Conservation (phyloP, 306 rosid species). For the Quercus agrifolia region DNA sequence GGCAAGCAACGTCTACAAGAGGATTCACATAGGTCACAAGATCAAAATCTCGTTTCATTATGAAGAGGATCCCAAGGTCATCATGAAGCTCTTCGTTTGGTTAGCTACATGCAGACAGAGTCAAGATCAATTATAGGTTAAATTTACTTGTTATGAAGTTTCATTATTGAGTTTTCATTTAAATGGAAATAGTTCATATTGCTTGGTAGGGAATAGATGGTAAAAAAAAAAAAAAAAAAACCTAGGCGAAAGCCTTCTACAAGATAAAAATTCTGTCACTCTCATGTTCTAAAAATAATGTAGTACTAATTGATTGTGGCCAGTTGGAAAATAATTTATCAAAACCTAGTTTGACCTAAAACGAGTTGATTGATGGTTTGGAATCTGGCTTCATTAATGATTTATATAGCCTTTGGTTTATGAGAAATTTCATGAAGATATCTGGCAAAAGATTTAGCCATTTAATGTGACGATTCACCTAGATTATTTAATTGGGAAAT, state of each 20-base stretch:
- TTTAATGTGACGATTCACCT: constrained; percentile 5
- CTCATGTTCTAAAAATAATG: background rate
- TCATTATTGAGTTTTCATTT: constrained; percentile 6
- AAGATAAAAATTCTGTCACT: background rate
- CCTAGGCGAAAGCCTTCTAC: background rate
- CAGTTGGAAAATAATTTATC: background rate
- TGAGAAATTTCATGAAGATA: constrained; percentile 12
- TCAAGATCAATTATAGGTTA: constrained; percentile 2
- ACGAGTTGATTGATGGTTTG: background rate
- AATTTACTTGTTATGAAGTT: constrained; percentile 4
- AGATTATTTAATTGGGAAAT: background rate
- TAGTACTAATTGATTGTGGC: background rate
- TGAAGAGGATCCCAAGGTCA: constrained; percentile 19
- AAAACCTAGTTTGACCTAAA: too few species aligned
- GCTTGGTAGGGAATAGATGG: background rate
- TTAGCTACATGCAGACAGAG: background rate
- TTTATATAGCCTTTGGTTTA: background rate
- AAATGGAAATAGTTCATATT: background rate
- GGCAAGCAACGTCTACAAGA: constrained; percentile 4
- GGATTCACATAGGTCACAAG: constrained; percentile 26
- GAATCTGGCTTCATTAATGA: background rate
- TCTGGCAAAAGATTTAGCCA: constrained; percentile 11
- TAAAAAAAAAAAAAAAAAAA: background rate
- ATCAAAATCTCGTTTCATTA: constrained; percentile 27
- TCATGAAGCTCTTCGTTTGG: background rate